A percentile compares a stretch with the other conserved stretches of the same genome.
Evolutionary conservation across 129 eudicot species (phyloP).

Genomic region (Saussurea involucrata): DNA sequence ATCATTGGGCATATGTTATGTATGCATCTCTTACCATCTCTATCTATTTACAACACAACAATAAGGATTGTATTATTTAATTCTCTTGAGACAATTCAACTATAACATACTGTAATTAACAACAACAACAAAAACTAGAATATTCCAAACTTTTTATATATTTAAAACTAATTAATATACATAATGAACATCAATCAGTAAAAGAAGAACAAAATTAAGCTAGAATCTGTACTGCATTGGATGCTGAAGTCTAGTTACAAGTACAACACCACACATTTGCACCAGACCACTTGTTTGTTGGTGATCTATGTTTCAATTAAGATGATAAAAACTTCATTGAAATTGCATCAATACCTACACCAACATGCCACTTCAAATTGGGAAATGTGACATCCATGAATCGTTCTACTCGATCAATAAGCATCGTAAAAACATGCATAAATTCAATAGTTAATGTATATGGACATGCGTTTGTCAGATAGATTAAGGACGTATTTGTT

Average conservation of each 20-base stretch:
- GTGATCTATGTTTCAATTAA: not conserved
- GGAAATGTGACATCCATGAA: not conserved
- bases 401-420: not conserved
- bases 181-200: too few species aligned
- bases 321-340: not conserved
- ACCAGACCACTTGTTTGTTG: not conserved
- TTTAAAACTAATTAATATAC: too few species aligned
- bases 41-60: conserved; percentile 2
- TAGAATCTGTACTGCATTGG: not conserved
- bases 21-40: conserved; percentile 15
- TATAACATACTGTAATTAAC: too few species aligned
- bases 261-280: not conserved
- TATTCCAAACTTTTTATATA: too few species aligned
- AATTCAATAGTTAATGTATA: not conserved
- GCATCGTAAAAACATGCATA: not conserved
- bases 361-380: not conserved
- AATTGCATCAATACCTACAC: not conserved
- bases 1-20: conserved; percentile 1
- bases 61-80: conserved; percentile 6
- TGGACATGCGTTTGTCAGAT: not conserved
- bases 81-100: not conserved
- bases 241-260: not conserved
- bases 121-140: not conserved
- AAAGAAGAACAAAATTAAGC: too few species aligned
- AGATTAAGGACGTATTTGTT: not conserved